A percentile compares a stretch with the other conserved stretches of the same genome.
These are phyloP conservation scores for Linnemannia schmuckeri DNA, from an alignment of 192 early-diverging fungal genomes.

Conservation along the genomic window DNA sequence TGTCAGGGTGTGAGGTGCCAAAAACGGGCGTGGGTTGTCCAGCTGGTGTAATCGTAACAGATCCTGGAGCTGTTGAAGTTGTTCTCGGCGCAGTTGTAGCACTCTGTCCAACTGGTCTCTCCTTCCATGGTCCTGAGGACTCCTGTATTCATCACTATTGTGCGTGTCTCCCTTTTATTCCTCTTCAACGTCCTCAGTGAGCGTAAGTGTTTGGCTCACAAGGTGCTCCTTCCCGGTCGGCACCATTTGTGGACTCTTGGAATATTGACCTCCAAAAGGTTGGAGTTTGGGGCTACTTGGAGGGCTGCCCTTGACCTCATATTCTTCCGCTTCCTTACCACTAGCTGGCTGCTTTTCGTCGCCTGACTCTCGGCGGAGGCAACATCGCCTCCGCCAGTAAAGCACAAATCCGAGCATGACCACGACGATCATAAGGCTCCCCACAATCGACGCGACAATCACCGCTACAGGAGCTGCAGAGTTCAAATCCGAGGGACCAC, in stretches of 20 bases:
- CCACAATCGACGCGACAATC: too few relatives aligned
- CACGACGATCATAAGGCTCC: too few relatives aligned
- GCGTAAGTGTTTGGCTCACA: background rate
- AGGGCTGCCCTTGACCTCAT: background rate
- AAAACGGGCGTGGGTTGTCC: background rate
- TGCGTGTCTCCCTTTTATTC: background rate
- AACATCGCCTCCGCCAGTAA: background rate
- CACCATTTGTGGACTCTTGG: background rate
- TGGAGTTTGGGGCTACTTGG: background rate
- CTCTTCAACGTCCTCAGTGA: background rate
- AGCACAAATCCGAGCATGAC: background rate
- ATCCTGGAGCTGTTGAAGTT: background rate
- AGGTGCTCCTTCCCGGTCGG: background rate
- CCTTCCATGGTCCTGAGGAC: background rate
- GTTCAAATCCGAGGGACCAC: too few relatives aligned
- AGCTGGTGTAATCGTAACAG: background rate
- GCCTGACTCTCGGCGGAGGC: too few relatives aligned
- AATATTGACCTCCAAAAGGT: background rate
- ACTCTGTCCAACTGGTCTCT: background rate
- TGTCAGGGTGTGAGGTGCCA: background rate
- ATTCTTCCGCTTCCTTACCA: background rate
- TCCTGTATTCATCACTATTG: background rate
- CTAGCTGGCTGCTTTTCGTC: too few relatives aligned
- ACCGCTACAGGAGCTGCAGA: too few relatives aligned
- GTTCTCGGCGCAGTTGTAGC: background rate